phyloP scores from a whole-genome alignment of 305 asterid genomes.

The Ilex paraguariensis region DNA sequence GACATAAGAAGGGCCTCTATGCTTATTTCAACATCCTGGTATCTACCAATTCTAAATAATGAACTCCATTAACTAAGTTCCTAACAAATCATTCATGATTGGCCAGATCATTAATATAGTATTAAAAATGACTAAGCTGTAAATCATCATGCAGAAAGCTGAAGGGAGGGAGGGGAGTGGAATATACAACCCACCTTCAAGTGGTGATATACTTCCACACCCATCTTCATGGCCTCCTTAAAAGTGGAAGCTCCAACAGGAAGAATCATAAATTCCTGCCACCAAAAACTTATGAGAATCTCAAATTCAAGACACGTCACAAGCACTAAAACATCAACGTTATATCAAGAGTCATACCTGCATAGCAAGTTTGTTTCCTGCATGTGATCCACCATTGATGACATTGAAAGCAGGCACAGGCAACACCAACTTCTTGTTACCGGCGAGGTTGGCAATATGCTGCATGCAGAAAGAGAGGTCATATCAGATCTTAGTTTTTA shows the following conservation, averaged over 20 bases:
- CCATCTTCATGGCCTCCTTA: slow-evolving; percentile 98
- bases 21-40: no score
- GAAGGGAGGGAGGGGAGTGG: neutral
- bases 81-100: no score
- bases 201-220: slow-evolving; percentile 92
- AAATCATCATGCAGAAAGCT: neutral
- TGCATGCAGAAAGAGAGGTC: slow-evolving; percentile 24
- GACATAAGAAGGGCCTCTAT: no score
- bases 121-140: no score
- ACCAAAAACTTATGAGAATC: slow-evolving; percentile 5
- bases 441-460: slow-evolving; percentile 95
- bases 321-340: neutral
- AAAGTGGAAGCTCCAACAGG: slow-evolving; percentile 89
- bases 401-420: slow-evolving; percentile 99
- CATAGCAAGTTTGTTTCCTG: slow-evolving; percentile 98
- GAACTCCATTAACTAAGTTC: no score
- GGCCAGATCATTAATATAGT: no score
- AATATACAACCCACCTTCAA: slow-evolving; percentile 50
- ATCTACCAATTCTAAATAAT: no score
- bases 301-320: neutral
- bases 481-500: slow-evolving; percentile 6
- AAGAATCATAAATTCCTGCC: slow-evolving; percentile 95
- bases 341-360: slow-evolving; percentile 41
- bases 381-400: slow-evolving; percentile 96
- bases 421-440: slow-evolving; percentile 84